Evolutionary conservation across 208 protist species (phyloP), one percentile per base, ranked within the genome.

Genomic region (Trypanosoma platydactyli): DNA sequence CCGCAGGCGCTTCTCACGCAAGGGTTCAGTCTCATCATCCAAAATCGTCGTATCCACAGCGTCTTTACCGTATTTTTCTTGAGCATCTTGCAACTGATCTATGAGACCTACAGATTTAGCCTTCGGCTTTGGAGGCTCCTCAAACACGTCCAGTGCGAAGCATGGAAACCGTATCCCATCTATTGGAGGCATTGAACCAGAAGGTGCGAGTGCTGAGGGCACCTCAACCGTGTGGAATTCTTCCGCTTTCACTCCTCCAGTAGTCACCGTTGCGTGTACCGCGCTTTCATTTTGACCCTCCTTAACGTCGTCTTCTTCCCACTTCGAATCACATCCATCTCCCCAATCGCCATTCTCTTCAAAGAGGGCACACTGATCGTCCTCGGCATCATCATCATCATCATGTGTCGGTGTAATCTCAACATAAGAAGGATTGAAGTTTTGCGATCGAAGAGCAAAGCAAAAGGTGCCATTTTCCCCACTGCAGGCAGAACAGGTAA

Each of bases 361-460:
- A 51, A 94, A 93, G 20, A 86, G 50, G 30, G 51, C 60, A 16
- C 73, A 74, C 12, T 68, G 54, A 4, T 41, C 16, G 18, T 69
- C 60, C 12, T n/a, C 57, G n/a, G 61, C 35, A 40, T 20, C 50
- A 38, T 68, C 40, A 16, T 61, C 44, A 48, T 18, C 4, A 42
- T n/a, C n/a, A n/a, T n/a, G n/a, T n/a, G 7, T 12, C 55, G 15
- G 58, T 51, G 7, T 48, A 15, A 46, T 42, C 41, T 52, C 56
- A 15, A 67, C 51, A 70, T 86, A 89, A 25, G 73, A 68, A n/a
- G 55, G 48, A 66, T 80, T 96, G 59, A 91, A 94, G 59, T 94
- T 93, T 54, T 94, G 86, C 18, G 78, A 84, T 0, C 91, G 83
- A 50, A 96, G 30, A 4, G 77, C 84, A 64, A 89, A 95, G 74